Conservation (phyloP, 2,329 filamentous ascomycete species). For the Nemania sp. region DNA sequence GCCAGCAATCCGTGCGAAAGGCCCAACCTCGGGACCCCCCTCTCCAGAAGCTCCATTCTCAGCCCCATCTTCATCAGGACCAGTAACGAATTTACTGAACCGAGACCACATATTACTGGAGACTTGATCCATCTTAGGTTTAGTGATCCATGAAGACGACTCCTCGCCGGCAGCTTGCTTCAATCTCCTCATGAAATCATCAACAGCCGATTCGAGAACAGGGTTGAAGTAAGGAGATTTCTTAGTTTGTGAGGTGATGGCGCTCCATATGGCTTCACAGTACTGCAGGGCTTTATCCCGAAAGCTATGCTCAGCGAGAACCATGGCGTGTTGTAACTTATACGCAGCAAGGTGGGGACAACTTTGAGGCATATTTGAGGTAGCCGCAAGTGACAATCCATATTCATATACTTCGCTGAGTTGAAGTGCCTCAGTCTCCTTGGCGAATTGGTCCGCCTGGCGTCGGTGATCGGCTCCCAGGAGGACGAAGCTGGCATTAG, state of each 20-base stretch:
- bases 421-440: conserved; percentile 83
- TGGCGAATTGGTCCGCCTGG: conserved; percentile 70
- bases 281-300: conserved; percentile 86
- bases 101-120: conserved; percentile 87
- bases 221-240: conserved; percentile 85
- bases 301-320: conserved; percentile 81
- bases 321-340: conserved; percentile 86
- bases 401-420: conserved; percentile 98
- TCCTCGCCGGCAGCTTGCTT: conserved; percentile 83
- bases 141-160: conserved; percentile 86
- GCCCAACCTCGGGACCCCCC: conserved; percentile 65
- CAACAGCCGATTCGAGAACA: conserved; percentile 72
- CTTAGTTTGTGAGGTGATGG: conserved; percentile 79
- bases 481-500: conserved; percentile 75
- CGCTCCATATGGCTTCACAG: conserved; percentile 77
- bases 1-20: conserved; percentile 81
- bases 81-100: conserved; percentile 95
- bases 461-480: conserved; percentile 81
- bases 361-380: conserved; percentile 55
- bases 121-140: conserved; percentile 94
- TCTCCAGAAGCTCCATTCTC: conserved; percentile 61
- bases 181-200: conserved; percentile 81
- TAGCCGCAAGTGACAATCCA: conserved; percentile 71
- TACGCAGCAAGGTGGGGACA: conserved; percentile 86
- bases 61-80: conserved; percentile 75